These are phyloP conservation scores for Paraphoma sp. DNA, from an alignment of 2,329 filamentous ascomycete genomes.

Conservation along the genomic window DNA sequence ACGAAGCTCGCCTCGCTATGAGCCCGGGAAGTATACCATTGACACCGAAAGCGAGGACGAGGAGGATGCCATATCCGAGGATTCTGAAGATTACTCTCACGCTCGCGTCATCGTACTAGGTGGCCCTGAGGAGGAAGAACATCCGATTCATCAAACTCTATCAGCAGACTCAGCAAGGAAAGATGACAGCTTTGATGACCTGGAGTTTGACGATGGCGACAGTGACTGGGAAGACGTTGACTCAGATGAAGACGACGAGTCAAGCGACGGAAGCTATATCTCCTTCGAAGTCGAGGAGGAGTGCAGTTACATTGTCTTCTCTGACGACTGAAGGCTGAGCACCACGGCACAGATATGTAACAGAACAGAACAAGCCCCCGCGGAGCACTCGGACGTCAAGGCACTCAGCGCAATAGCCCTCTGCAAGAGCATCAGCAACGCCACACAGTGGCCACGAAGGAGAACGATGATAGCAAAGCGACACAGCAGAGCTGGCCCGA, in stretches of 20 bases:
- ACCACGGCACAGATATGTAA: background rate
- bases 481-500: background rate
- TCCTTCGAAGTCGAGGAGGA: constrained; percentile 26
- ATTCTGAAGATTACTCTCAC: constrained; percentile 26
- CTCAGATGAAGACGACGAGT: constrained; percentile 13
- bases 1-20: constrained; percentile 35
- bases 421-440: no score
- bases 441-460: no score
- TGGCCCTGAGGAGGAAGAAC: constrained; percentile 3
- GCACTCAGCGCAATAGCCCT: background rate
- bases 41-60: constrained; percentile 7
- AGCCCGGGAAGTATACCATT: constrained; percentile 33
- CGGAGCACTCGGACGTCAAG: background rate
- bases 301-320: constrained; percentile 30
- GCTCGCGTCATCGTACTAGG: constrained; percentile 5
- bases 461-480: no score
- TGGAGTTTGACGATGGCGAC: constrained; percentile 22
- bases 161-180: background rate
- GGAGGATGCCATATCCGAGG: constrained; percentile 21
- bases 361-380: background rate
- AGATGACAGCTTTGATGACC: constrained; percentile 9
- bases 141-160: background rate
- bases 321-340: constrained; percentile 17
- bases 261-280: constrained; percentile 14
- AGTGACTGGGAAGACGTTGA: constrained; percentile 34